Percentiles rank a stretch among this genome's conserved stretches.
These are phyloP conservation scores for Clitocybe nebularis DNA, from an alignment of 1,284 basidiomycete species.

Conservation along the genomic window DNA sequence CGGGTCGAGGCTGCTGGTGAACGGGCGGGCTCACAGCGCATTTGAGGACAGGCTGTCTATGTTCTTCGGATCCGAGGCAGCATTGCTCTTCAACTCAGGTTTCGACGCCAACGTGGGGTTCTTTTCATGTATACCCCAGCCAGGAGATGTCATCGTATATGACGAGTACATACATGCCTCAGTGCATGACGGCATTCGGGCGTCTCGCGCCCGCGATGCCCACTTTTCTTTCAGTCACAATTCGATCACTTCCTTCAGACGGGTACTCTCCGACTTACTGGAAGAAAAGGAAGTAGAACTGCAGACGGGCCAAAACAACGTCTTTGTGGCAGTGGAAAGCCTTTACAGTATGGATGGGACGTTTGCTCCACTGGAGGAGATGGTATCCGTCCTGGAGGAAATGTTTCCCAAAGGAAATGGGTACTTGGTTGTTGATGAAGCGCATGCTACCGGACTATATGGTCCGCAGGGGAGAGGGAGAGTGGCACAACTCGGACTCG, in stretches of 20 bases:
- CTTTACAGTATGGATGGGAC: slow-evolving; percentile 85
- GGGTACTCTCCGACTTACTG: slow-evolving; percentile 39
- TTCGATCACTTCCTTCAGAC: slow-evolving; percentile 47
- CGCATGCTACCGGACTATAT: slow-evolving; percentile 62
- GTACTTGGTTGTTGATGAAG: slow-evolving; percentile 65
- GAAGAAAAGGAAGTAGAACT: slow-evolving; percentile 33
- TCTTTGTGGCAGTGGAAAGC: slow-evolving; percentile 84
- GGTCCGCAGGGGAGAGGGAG: slow-evolving; percentile 64
- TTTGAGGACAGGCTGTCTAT: slow-evolving; percentile 65
- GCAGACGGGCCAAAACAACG: slow-evolving; percentile 35
- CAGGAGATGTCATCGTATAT: slow-evolving; percentile 75
- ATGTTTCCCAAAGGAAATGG: slow-evolving; percentile 47
- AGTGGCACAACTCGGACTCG: slow-evolving; percentile 55
- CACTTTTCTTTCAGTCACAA: slow-evolving; percentile 73
- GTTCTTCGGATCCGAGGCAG: slow-evolving; percentile 66
- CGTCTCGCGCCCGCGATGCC: slow-evolving; percentile 50
- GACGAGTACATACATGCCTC: slow-evolving; percentile 92
- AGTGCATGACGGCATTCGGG: slow-evolving; percentile 86
- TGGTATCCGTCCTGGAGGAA: slow-evolving; percentile 46
- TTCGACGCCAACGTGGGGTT: slow-evolving; percentile 93
- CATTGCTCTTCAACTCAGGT: slow-evolving; percentile 91
- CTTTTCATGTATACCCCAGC: slow-evolving; percentile 80
- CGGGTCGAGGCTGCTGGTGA: slow-evolving; percentile 88
- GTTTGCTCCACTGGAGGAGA: slow-evolving; percentile 54
- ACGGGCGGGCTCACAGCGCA: slow-evolving; percentile 60